Percentiles rank a stretch among this genome's conserved stretches.
phyloP scores from a whole-genome alignment of 1,284 basidiomycete genomes.

The Tylopilus sp. region DNA sequence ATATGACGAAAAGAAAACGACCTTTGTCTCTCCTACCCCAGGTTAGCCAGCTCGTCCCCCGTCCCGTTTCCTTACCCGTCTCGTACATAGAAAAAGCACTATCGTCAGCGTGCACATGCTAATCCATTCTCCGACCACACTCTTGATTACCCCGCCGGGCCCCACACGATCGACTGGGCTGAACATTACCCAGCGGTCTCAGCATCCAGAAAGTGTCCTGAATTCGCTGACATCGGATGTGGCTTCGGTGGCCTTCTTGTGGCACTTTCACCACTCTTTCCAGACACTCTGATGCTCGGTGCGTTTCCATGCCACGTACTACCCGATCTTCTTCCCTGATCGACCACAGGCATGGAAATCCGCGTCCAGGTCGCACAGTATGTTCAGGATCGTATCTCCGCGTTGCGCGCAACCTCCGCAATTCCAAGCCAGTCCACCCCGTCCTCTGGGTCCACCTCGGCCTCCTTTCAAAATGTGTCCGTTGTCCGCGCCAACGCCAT shows the following conservation, averaged over 20 bases:
- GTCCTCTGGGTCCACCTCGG: conserved; percentile 20
- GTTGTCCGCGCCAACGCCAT: conserved; percentile 96
- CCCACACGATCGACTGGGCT: conserved; percentile 80
- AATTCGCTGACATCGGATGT: conserved; percentile 97
- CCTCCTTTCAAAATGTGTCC: conserved; percentile 87
- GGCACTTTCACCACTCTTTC: conserved; percentile 86
- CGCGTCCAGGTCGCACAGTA: conserved; percentile 96
- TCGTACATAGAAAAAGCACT: conserved; percentile 80
- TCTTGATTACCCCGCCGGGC: conserved; percentile 85
- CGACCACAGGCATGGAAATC: conserved; percentile 85
- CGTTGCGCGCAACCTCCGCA: conserved; percentile 64
- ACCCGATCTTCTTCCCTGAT: conserved; percentile 2
- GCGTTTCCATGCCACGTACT: conserved; percentile 30
- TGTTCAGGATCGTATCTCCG: conserved; percentile 90
- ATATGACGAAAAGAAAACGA: conserved; percentile 32
- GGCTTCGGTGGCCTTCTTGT: conserved; percentile 96
- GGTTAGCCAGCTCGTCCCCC: conserved; percentile 18
- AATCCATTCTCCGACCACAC: conserved; percentile 98
- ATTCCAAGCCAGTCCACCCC: conserved; percentile 17
- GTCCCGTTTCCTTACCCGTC: not conserved
- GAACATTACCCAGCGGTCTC: conserved; percentile 79
- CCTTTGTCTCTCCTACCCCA: conserved; percentile 26
- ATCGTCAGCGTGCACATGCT: conserved; percentile 95
- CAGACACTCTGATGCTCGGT: conserved; percentile 94
- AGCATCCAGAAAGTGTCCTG: conserved; percentile 62